Conservation (phyloP, 2,329 filamentous ascomycete genomes). For the Hymenoscyphus scutula region DNA sequence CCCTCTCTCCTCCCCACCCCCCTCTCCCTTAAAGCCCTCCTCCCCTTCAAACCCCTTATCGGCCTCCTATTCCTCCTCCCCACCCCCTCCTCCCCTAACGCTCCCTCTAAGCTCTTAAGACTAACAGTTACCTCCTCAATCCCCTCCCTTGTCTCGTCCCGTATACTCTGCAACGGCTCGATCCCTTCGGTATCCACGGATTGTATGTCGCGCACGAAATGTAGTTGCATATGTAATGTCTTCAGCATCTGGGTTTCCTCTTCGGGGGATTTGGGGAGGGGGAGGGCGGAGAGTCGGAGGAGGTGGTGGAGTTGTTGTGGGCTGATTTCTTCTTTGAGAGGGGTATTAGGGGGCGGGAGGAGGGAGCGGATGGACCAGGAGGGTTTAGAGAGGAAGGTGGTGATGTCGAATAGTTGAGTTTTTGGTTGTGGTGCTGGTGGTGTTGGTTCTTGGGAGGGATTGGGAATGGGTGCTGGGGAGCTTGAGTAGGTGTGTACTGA, state of each 20-base stretch:
- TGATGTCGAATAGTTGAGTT: constrained; percentile 18
- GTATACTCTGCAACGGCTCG: constrained; percentile 71
- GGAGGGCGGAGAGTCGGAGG: constrained; percentile 84
- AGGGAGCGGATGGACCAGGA: constrained; percentile 83
- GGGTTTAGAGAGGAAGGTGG: constrained; percentile 62
- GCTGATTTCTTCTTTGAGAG: constrained; percentile 42
- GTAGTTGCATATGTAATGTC: constrained; percentile 77
- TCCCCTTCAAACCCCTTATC: constrained; percentile 25
- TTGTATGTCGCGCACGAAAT: constrained; percentile 87
- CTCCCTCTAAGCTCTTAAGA: constrained; percentile 47
- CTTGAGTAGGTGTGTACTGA: constrained; percentile 11
- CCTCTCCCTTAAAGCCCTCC: constrained; percentile 25
- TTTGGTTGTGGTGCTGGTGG: not conserved
- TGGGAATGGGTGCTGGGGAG: constrained; percentile 4
- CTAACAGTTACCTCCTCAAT: constrained; percentile 57
- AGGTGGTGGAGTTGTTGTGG: constrained; percentile 74
- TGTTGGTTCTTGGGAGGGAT: not conserved
- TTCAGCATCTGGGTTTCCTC: constrained; percentile 70
- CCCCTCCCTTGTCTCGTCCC: constrained; percentile 69
- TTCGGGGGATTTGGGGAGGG: constrained; percentile 58
- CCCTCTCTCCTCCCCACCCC: not conserved
- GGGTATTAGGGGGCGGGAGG: constrained; percentile 46
- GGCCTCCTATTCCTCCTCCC: constrained; percentile 46
- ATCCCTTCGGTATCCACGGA: constrained; percentile 71
- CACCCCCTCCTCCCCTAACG: constrained; percentile 58